Conservation (phyloP, 768 basidiomycete genomes). For the Boletus subparvulus region DNA sequence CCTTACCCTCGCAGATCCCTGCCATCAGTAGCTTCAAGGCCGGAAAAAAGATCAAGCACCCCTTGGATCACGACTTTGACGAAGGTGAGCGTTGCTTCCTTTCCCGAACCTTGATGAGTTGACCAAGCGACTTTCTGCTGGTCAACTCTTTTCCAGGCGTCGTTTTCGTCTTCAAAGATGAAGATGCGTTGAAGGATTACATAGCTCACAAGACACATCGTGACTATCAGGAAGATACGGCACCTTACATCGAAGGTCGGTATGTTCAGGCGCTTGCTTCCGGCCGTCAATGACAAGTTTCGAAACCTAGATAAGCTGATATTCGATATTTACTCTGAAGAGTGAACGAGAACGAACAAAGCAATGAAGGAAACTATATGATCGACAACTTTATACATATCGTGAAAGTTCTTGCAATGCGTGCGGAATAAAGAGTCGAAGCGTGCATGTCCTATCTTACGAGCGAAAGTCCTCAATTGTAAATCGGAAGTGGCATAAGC, state of each 20-base stretch:
- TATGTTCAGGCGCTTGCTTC: background rate
- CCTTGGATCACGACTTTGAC: conserved; percentile 23
- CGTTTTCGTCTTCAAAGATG: conserved; percentile 24
- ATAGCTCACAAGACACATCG: conserved; percentile 14
- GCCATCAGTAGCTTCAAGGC: conserved; percentile 12
- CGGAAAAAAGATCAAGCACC: conserved; percentile 18
- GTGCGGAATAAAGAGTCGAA: background rate
- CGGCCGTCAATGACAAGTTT: background rate
- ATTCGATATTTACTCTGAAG: conserved; percentile 21
- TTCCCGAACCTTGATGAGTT: background rate
- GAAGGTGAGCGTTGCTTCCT: conserved; percentile 12
- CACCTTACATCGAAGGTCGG: conserved; percentile 22
- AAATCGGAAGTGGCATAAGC: conserved; percentile 73
- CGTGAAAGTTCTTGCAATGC: conserved; percentile 1
- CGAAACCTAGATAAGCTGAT: conserved; percentile 18
- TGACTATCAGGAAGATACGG: conserved; percentile 1
- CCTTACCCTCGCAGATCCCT: conserved; percentile 20
- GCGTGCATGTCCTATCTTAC: background rate
- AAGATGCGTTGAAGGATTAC: conserved; percentile 14
- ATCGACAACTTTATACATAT: background rate
- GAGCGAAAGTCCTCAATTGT: conserved; percentile 41
- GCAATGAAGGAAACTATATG: background rate
- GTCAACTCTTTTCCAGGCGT: conserved; percentile 9
- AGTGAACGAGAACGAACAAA: conserved; percentile 5
- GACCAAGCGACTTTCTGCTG: background rate